Evolutionary conservation across 164 flowering plant genomes (phyloP).

Genomic region (Tinospora cordifolia): DNA sequence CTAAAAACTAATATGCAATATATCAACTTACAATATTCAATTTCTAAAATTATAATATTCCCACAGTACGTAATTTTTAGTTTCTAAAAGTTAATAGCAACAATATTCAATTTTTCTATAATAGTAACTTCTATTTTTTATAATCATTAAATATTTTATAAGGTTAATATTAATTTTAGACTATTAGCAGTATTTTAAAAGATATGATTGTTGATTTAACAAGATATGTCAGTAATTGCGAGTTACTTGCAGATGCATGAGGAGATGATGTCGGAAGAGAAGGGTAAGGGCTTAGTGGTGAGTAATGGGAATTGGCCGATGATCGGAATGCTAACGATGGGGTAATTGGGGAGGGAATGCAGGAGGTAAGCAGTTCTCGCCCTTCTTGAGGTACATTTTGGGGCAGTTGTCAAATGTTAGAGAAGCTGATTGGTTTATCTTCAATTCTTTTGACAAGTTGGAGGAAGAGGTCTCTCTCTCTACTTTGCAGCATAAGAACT

Average conservation of each 20-base stretch:
- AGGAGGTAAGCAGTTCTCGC: background rate
- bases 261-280: background rate
- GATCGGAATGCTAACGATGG: background rate
- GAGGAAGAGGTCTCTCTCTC: slow-evolving; percentile 7
- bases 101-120: too few species aligned
- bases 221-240: slow-evolving; percentile 4
- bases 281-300: background rate
- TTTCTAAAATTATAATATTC: too few species aligned
- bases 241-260: background rate
- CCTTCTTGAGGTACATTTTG: background rate
- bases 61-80: too few species aligned
- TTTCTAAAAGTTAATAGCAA: too few species aligned
- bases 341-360: background rate
- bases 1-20: too few species aligned
- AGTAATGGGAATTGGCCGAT: background rate
- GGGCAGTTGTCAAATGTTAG: background rate
- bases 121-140: too few species aligned
- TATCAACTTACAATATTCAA: too few species aligned
- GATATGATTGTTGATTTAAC: too few species aligned
- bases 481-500: too few species aligned
- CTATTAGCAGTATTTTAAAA: too few species aligned
- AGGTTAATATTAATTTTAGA: too few species aligned
- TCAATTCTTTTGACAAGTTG: slow-evolving; percentile 12
- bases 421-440: slow-evolving; percentile 14
- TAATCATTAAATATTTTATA: too few species aligned